Evolutionary conservation across 495 filamentous ascomycete genomes (phyloP).

Genomic region (Monascus purpureus): DNA sequence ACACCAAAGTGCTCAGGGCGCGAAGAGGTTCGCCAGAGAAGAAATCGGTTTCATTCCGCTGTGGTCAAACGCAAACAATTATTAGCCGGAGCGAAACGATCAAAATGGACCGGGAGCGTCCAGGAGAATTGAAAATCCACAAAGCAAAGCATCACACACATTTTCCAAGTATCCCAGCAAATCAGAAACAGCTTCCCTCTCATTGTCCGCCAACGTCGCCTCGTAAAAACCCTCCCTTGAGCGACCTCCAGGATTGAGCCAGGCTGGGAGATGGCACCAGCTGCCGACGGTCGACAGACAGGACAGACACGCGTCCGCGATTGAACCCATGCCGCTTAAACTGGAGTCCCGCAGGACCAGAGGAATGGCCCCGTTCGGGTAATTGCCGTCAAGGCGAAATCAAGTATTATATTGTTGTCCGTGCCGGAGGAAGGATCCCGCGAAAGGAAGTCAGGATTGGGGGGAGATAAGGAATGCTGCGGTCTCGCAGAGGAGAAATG

Average conservation of each 20-base stretch:
- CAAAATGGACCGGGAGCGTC: too few species aligned
- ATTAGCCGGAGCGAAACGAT: constrained; percentile 1
- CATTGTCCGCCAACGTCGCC: constrained; percentile 86
- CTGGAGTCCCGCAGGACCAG: constrained; percentile 19
- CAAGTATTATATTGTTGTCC: neutral
- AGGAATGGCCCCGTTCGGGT: constrained; percentile 14
- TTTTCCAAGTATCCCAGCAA: constrained; percentile 92
- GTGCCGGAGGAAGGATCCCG: neutral
- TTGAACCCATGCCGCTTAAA: constrained; percentile 25
- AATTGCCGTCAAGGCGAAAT: constrained; percentile 6
- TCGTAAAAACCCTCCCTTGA: constrained; percentile 91
- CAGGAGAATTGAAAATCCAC: neutral
- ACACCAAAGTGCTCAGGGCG: constrained; percentile 88
- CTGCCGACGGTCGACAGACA: constrained; percentile 31
- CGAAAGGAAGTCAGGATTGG: neutral
- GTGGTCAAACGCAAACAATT: constrained; percentile 6
- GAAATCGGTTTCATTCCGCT: constrained; percentile 95
- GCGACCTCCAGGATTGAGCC: constrained; percentile 48
- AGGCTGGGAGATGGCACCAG: constrained; percentile 35
- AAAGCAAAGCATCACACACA: constrained; percentile 49
- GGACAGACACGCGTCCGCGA: constrained; percentile 28
- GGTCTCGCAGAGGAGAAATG: too few species aligned
- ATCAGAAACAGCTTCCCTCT: constrained; percentile 94
- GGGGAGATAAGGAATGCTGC: too few species aligned
- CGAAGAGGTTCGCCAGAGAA: constrained; percentile 93